phyloP scores from a whole-genome alignment of 116 monocot species.

The Zostera marina region DNA sequence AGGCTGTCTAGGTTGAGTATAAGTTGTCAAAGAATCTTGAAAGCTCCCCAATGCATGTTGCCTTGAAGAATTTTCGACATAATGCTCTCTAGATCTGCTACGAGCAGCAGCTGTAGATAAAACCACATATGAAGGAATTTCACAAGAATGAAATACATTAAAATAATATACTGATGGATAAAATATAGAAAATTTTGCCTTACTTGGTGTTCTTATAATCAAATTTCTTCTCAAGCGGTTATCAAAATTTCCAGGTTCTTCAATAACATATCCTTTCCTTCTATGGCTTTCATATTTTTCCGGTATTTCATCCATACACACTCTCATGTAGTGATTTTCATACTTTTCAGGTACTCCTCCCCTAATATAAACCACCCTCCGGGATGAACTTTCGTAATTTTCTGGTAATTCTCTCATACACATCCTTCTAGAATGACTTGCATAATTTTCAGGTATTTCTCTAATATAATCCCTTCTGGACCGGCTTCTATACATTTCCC shows the following conservation, averaged over 20 bases:
- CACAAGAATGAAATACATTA: not conserved
- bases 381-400: not conserved
- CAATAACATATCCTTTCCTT: constrained; percentile 1
- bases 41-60: constrained; percentile 5
- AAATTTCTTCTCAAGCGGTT: not conserved
- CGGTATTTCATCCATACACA: constrained; percentile 1
- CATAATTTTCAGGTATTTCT: constrained; percentile 2
- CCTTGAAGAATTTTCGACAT: constrained; percentile 7
- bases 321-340: not conserved
- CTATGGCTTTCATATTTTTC: not conserved
- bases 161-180: not conserved
- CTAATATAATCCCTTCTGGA: not conserved
- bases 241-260: not conserved
- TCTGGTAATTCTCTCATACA: constrained; percentile 5
- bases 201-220: constrained; percentile 4
- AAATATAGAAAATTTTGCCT: not conserved
- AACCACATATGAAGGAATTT: not conserved
- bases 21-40: not conserved
- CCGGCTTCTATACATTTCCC: not conserved
- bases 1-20: constrained; percentile 1
- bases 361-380: not conserved
- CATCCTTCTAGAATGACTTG: not conserved
- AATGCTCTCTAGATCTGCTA: constrained; percentile 4
- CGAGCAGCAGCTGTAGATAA: not conserved
- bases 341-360: not conserved